Percentiles rank a stretch among this genome's conserved stretches.
Evolutionary conservation across 108 stramenopile genomes (phyloP).

Genomic region (Fragilaria crotonensis): DNA sequence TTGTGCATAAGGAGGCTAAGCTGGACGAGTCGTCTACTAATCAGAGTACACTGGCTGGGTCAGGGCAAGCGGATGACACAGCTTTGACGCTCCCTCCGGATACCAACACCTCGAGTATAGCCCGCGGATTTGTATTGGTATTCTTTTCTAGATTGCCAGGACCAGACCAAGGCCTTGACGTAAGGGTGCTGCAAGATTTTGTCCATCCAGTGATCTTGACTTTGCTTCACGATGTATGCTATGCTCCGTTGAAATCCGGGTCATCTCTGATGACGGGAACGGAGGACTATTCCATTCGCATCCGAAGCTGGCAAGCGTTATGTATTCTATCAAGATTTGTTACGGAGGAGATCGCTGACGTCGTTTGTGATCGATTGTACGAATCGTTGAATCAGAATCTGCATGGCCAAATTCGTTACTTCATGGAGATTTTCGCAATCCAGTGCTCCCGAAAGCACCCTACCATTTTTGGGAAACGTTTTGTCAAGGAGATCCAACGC

Average conservation of each 20-base stretch:
- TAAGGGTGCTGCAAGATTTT: constrained; percentile 45
- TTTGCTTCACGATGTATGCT: constrained; percentile 46
- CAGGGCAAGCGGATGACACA: neutral
- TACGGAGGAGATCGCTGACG: constrained; percentile 46
- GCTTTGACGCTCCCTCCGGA: constrained; percentile 15
- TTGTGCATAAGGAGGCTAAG: constrained; percentile 67
- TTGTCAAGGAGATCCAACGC: constrained; percentile 49
- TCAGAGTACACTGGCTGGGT: constrained; percentile 18
- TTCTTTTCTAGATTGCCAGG: constrained; percentile 65
- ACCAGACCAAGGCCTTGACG: constrained; percentile 26
- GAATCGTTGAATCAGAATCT: constrained; percentile 39
- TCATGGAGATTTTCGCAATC: constrained; percentile 74
- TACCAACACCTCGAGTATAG: constrained; percentile 48
- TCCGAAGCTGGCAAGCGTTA: constrained; percentile 74
- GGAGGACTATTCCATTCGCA: constrained; percentile 55
- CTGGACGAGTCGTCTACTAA: constrained; percentile 49
- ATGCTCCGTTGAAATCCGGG: constrained; percentile 12
- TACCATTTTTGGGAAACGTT: constrained; percentile 38
- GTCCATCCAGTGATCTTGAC: constrained; percentile 48
- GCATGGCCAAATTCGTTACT: constrained; percentile 80
- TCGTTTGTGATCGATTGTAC: constrained; percentile 44
- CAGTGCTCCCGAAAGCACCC: constrained; percentile 57
- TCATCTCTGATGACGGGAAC: constrained; percentile 62
- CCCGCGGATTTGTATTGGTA: constrained; percentile 54
- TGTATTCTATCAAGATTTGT: constrained; percentile 69